These are phyloP conservation scores for Lipomyces orientalis DNA, from an alignment of 805 yeast species.

Conservation along the genomic window DNA sequence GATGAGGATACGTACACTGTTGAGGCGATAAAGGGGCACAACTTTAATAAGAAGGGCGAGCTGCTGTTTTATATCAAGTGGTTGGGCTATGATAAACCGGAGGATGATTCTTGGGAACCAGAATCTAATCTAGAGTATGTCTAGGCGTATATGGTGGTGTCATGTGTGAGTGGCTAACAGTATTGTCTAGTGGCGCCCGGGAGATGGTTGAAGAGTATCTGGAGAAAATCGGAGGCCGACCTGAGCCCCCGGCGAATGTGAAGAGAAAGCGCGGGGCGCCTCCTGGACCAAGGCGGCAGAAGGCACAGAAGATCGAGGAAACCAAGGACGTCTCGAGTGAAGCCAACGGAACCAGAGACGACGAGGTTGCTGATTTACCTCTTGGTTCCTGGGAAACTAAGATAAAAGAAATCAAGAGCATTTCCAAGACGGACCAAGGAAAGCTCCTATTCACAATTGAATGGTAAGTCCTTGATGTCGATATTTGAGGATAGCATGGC, in stretches of 20 bases:
- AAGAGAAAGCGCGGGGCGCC: neutral
- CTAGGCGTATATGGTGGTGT: neutral
- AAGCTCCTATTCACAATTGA: neutral
- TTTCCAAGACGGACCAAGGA: neutral
- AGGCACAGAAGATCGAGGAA: neutral
- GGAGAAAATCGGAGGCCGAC: slow-evolving; percentile 11
- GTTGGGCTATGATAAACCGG: slow-evolving; percentile 22
- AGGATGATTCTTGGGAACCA: slow-evolving; percentile 30
- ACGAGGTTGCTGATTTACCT: neutral
- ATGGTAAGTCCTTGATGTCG: neutral
- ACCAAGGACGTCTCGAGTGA: neutral
- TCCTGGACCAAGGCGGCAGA: neutral
- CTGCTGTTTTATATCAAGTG: slow-evolving; percentile 22
- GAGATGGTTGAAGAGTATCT: slow-evolving; percentile 17
- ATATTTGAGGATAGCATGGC: neutral
- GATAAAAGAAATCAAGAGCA: slow-evolving; percentile 11
- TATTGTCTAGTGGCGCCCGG: slow-evolving; percentile 1
- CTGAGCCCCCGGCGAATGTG: neutral
- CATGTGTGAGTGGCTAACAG: neutral
- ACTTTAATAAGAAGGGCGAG: neutral
- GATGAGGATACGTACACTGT: slow-evolving; percentile 17
- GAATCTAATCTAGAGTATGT: slow-evolving; percentile 23
- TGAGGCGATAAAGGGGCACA: slow-evolving; percentile 21
- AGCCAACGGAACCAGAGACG: neutral
- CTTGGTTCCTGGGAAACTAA: slow-evolving; percentile 16